Base-by-base conservation (phyloP, 306 rosid genomes). In the Cyclanthera cordifolia region DNA sequence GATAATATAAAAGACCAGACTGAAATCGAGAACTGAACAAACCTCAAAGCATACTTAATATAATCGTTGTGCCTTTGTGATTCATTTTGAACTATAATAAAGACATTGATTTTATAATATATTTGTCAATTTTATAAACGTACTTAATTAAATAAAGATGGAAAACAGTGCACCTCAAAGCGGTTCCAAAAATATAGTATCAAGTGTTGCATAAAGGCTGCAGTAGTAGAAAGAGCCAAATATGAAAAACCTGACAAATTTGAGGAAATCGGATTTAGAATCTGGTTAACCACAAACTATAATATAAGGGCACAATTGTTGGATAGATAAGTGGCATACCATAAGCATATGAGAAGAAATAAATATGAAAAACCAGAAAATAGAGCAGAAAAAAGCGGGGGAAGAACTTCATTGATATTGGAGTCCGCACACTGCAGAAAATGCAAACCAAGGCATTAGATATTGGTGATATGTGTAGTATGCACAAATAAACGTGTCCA, bases 401-500 rank as follows among this genome's bases (percentile, higher is more conserved):
- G 75, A 94, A 94, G 83, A 90, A 94, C 87, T 94, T 94, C 99
- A 90, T 94, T 2, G 99, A 94, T 82, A 94, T 90, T 56, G 99
- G 99, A 34, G 99, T 94, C 32, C 99, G 96, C 25, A 90, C 99
- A 69, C 99, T 94, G 97, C 90, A 82, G 74, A 61, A 49, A 72
- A 75, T 51, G 69, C 75, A 48, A 53, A 79, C 58, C 69, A 78
- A 20, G 52, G 76, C 72, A 58, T 82, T 72, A 88, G 81, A 67
- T 19, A 12, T 5, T 19, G 3, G 7, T 43, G 23, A 24, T 23
- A 21, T 43, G 46, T 23, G 20, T 64, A 12, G 23, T 23, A 52
- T 43, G 70, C 19, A 21, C 70, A 23, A 53, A n/a, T 14, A 6
- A 56, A 14, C 1, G 14, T 21, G 45, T 13, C 37, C 32, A 2